These are phyloP conservation scores for Mrakia gelida DNA, from an alignment of 768 basidiomycete genomes.

Conservation along the genomic window DNA sequence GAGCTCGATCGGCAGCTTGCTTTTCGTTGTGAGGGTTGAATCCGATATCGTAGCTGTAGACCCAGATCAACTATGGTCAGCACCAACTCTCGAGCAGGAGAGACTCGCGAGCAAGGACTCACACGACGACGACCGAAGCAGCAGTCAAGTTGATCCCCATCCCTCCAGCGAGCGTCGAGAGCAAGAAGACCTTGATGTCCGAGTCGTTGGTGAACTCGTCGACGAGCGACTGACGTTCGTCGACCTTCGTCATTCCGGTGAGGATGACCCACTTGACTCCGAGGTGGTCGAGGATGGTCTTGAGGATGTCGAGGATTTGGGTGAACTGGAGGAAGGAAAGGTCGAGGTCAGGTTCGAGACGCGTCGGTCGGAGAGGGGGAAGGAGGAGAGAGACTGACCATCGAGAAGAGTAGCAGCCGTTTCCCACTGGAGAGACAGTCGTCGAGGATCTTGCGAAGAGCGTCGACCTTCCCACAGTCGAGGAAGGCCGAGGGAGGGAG, in stretches of 20 bases:
- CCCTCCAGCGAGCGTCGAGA: conserved; percentile 78
- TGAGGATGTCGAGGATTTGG: conserved; percentile 88
- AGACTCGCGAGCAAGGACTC: neutral
- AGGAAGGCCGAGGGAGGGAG: conserved; percentile 25
- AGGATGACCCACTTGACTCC: conserved; percentile 72
- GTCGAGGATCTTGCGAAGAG: conserved; percentile 65
- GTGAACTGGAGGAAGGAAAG: conserved; percentile 64
- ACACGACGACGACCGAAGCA: conserved; percentile 89
- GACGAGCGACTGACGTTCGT: conserved; percentile 84
- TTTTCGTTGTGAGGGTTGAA: conserved; percentile 91
- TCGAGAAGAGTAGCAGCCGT: conserved; percentile 89
- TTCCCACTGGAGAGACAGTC: conserved; percentile 64
- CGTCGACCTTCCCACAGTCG: conserved; percentile 73
- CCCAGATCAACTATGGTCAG: neutral
- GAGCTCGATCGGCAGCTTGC: conserved; percentile 95
- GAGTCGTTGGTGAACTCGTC: conserved; percentile 92
- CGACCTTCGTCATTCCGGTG: conserved; percentile 90
- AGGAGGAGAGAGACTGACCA: conserved; percentile 53
- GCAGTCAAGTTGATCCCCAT: conserved; percentile 86
- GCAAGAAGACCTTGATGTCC: conserved; percentile 78
- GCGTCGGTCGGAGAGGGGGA: neutral
- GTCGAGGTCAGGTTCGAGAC: neutral
- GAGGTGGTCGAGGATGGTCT: conserved; percentile 69
- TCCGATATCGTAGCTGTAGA: conserved; percentile 74
- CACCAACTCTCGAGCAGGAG: neutral